These are phyloP conservation scores for Gracilaria vermiculophylla DNA, from an alignment of 23 red algal species.

Conservation along the genomic window DNA sequence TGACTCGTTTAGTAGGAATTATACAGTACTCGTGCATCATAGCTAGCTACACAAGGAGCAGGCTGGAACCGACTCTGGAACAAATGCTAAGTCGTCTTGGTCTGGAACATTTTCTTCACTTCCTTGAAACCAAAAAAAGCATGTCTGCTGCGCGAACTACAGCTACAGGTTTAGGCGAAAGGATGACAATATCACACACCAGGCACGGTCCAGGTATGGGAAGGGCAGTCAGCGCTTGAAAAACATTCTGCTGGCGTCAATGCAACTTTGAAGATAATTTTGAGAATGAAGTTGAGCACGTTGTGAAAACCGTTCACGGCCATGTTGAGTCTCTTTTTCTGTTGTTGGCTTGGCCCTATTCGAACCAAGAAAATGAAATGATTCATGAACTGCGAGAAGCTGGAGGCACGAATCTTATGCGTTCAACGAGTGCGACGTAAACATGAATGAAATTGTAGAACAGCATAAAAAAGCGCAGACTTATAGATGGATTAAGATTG, in stretches of 20 bases:
- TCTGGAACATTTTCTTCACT: background rate
- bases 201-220: too few relatives aligned
- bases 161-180: background rate
- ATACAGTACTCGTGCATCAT: background rate
- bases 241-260: too few relatives aligned
- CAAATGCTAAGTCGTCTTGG: background rate
- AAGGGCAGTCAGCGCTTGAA: too few relatives aligned
- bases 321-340: background rate
- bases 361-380: background rate
- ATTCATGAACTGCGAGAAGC: background rate
- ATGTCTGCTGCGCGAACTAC: background rate
- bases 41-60: background rate
- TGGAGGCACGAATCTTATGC: background rate
- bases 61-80: background rate
- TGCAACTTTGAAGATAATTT: too few relatives aligned
- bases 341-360: background rate
- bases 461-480: background rate
- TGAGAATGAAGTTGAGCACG: too few relatives aligned
- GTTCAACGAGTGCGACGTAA: background rate
- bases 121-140: background rate
- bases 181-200: background rate
- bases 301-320: too few relatives aligned
- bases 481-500: constrained; percentile 10
- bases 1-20: background rate
- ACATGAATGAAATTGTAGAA: background rate